Conservation (phyloP, 345 rosid genomes). For the Brassica carinata region DNA sequence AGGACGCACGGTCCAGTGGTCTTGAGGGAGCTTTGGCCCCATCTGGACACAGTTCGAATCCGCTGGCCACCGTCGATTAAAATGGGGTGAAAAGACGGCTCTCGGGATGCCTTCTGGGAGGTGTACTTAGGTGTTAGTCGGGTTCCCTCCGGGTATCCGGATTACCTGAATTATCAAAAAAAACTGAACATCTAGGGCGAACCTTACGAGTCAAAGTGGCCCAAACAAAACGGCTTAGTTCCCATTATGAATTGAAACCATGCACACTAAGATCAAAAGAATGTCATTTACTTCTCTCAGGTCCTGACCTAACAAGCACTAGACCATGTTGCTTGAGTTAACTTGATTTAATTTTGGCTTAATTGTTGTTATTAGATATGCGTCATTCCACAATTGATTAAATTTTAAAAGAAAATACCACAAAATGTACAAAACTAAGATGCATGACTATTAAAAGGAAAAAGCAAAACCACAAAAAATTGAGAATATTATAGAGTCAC, state of each 20-base stretch:
- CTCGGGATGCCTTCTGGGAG: no score
- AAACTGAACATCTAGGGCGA: neutral
- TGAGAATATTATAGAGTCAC: conserved; percentile 29
- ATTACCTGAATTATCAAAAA: no score
- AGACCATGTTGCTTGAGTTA: neutral
- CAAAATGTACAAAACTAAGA: conserved; percentile 25
- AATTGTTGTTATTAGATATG: neutral
- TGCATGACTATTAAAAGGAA: conserved; percentile 8
- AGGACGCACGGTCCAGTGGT: no score
- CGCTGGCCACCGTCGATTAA: no score
- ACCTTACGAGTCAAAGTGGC: neutral
- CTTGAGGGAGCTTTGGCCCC: no score
- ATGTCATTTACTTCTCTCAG: neutral
- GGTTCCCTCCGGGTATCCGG: no score
- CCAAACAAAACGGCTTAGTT: neutral
- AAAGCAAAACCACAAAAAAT: conserved; percentile 25
- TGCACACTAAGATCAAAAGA: neutral
- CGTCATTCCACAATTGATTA: neutral
- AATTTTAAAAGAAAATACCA: neutral
- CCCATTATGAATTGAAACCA: neutral
- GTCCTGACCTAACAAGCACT: neutral
- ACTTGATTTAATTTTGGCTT: neutral
- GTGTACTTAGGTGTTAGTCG: no score
- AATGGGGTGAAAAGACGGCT: no score
- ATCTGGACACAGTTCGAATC: no score